Evolutionary conservation across 2,329 filamentous ascomycete species (phyloP), one percentile per base, ranked within the genome.

Genomic region (Cladorrhinum sp.): DNA sequence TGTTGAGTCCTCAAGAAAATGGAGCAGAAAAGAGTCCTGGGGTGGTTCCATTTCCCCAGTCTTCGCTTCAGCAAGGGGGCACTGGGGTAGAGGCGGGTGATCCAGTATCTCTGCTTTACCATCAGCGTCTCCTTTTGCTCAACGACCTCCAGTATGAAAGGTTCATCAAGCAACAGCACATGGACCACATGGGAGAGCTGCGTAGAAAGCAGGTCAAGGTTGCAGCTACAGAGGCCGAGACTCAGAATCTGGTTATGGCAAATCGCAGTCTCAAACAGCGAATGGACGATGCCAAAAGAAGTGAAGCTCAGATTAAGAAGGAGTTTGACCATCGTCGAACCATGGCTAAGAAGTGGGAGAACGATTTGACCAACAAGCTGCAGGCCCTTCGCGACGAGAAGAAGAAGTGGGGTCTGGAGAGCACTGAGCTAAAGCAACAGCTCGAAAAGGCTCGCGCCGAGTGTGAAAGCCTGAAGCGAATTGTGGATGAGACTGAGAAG

Each of bases 71-170:
- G 56, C 67, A 70, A 1, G 71, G 71, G 1, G 64, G 69, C 2
- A 69, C 68, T 2, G 67, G 71, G 9, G 70, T 71, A 52, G 72
- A 78, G 56, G 57, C 68, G 53, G 68, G 74, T 62, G 70, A 75
- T 16, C 76, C 81, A 60, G 68, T 81, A 25, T 76, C 81, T 1
- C 84, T 85, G 65, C 76, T 95, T 2, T 86, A 91, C 65, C 83
- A 88, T 48, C 88, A 92, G 67, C 83, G 92, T n/a, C 82, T 92
- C 57, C 76, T 93, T 1, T 74, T 95, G 10, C 86, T 88, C 50
- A 95, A 93, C 63, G 90, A 95, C 67, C 78, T 95, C 49, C 90
- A 89, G 65, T 95, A 93, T 69, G 91, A 95, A 72, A 82, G 89
- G 24, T 93, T 92, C 73, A 81, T 93, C 68, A 93, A 93, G 71